A percentile compares a stretch with the other conserved stretches of the same genome.
Conservation (phyloP, 352 stramenopile genomes). For the Pythium dissotocum region DNA sequence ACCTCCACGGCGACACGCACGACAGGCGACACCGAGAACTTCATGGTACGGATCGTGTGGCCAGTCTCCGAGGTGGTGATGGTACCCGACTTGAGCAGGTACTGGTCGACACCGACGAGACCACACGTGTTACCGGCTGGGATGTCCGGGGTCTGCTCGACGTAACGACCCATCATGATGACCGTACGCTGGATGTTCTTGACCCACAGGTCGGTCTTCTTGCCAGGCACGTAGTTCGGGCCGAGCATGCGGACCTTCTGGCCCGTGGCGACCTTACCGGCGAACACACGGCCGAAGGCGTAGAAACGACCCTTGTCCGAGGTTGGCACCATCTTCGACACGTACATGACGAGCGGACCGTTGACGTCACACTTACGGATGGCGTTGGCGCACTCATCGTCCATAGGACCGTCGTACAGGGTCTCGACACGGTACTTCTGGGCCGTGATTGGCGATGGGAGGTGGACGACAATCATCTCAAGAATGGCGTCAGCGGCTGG, state of each 20-base stretch:
- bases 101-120: conserved; percentile 99
- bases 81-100: conserved; percentile 99
- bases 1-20: conserved; percentile 99
- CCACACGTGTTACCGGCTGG: conserved; percentile 99
- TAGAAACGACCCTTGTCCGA: conserved; percentile 99
- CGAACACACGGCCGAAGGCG: conserved; percentile 99
- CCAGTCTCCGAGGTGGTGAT: conserved; percentile 98
- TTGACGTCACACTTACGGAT: conserved; percentile 99
- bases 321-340: conserved; percentile 99
- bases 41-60: conserved; percentile 99
- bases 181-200: conserved; percentile 99
- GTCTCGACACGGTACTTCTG: conserved; percentile 99
- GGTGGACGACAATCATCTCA: conserved; percentile 99
- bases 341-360: conserved; percentile 99
- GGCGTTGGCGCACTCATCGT: conserved; percentile 96
- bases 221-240: conserved; percentile 99
- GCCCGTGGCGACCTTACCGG: conserved; percentile 97
- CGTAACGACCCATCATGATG: conserved; percentile 99
- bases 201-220: conserved; percentile 99
- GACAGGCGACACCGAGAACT: conserved; percentile 99
- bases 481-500: conserved; percentile 98
- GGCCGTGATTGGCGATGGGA: conserved; percentile 96
- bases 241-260: conserved; percentile 99
- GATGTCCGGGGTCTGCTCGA: conserved; percentile 98
- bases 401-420: conserved; percentile 98